These are phyloP conservation scores for Tetrahymena borealis DNA, from an alignment of 73 alveolate species.

Conservation along the genomic window DNA sequence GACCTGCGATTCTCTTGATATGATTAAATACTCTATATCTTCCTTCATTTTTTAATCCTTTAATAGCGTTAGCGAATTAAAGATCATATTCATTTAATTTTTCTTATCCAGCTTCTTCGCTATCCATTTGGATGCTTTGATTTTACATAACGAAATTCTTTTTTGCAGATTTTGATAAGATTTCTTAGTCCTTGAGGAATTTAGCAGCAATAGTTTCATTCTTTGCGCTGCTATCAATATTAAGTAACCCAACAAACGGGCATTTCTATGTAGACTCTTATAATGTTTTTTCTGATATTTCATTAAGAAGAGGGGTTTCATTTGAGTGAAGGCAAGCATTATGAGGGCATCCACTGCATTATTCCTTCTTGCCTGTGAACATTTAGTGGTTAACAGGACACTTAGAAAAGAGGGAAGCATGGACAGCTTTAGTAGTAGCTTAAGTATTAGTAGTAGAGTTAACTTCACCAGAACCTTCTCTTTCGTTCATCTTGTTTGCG, in stretches of 20 bases:
- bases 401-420: not conserved
- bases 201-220: not conserved
- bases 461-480: not conserved
- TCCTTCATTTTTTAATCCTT: slow-evolving; percentile 57
- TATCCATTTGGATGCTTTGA: not conserved
- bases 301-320: not conserved
- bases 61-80: slow-evolving; percentile 37
- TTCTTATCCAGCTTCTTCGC: not conserved
- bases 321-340: not conserved
- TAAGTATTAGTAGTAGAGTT: not conserved
- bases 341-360: not conserved
- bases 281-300: not conserved
- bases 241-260: not conserved
- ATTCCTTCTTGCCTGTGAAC: not conserved
- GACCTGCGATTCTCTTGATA: slow-evolving; percentile 47
- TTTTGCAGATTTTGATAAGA: not conserved
- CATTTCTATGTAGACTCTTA: not conserved
- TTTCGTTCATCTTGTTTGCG: not conserved
- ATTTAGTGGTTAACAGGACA: not conserved
- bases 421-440: not conserved
- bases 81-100: slow-evolving; percentile 5
- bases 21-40: slow-evolving; percentile 62
- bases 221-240: not conserved
- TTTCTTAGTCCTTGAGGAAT: not conserved
- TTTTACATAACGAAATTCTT: not conserved